phyloP scores from a whole-genome alignment of 2,329 filamentous ascomycete genomes.

The Talaromyces sp. region DNA sequence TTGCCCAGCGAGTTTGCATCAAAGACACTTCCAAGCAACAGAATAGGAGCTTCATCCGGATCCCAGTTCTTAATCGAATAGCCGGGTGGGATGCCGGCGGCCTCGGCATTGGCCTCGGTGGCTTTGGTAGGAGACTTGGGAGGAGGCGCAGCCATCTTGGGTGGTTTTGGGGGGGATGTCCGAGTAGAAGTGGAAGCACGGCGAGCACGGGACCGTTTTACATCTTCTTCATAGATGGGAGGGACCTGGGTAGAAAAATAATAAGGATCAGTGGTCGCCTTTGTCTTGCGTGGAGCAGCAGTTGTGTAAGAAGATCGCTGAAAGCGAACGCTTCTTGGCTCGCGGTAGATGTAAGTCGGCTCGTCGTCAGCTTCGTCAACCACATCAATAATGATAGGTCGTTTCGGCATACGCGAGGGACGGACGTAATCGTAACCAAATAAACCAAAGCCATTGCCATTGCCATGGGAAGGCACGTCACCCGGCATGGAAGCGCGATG shows the following conservation, averaged over 20 bases:
- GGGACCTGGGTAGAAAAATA: constrained; percentile 48
- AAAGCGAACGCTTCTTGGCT: constrained; percentile 32
- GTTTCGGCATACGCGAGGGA: constrained; percentile 41
- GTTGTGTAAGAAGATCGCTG: constrained; percentile 22
- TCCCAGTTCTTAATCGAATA: constrained; percentile 99
- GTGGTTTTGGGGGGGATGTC: constrained; percentile 33
- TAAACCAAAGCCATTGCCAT: constrained; percentile 24
- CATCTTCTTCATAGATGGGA: constrained; percentile 52
- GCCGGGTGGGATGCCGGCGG: constrained; percentile 70
- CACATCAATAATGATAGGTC: constrained; percentile 54
- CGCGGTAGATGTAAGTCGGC: constrained; percentile 43
- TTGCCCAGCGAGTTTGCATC: constrained; percentile 96
- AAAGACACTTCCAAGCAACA: constrained; percentile 90
- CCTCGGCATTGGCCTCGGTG: constrained; percentile 60
- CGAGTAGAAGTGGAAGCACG: constrained; percentile 51
- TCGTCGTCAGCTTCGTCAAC: constrained; percentile 52
- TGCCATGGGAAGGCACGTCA: constrained; percentile 22
- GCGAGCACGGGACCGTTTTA: constrained; percentile 47
- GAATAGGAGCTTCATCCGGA: constrained; percentile 85
- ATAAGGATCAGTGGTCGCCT: constrained; percentile 46
- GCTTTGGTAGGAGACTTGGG: constrained; percentile 45
- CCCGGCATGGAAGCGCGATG: constrained; percentile 46
- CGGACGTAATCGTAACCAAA: constrained; percentile 29
- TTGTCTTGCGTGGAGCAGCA: constrained; percentile 17
- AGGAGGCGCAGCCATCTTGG: constrained; percentile 33